Evolutionary conservation across 2,329 filamentous ascomycete genomes (phyloP).

Genomic region (Sporothrix dimorphospora): DNA sequence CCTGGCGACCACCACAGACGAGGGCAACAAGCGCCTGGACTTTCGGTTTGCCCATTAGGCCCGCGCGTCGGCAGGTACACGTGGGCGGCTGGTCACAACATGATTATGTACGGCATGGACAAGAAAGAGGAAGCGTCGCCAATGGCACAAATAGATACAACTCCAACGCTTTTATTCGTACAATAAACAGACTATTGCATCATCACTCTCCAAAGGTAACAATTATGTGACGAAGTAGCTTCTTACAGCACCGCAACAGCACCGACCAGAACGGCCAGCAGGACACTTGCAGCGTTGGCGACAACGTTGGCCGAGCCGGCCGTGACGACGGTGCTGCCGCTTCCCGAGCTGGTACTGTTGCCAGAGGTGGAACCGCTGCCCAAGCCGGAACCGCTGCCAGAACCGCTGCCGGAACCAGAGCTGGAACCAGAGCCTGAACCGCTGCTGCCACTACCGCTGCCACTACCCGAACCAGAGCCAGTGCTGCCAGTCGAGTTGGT

Average conservation of each 20-base stretch:
- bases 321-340: slow-evolving; percentile 20
- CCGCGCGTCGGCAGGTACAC: too few species aligned
- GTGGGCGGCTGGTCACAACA: too few species aligned
- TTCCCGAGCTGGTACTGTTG: background rate
- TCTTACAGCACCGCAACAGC: slow-evolving; percentile 24
- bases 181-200: background rate
- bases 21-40: slow-evolving; percentile 51
- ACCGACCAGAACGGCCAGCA: slow-evolving; percentile 19
- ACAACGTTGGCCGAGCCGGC: slow-evolving; percentile 22
- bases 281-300: background rate
- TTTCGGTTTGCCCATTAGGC: slow-evolving; percentile 42
- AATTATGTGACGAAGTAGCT: background rate
- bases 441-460: too few species aligned
- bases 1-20: slow-evolving; percentile 47
- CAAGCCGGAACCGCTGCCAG: background rate
- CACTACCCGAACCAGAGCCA: too few species aligned
- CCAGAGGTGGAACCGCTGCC: background rate
- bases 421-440: background rate
- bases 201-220: background rate
- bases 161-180: background rate
- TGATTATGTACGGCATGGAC: too few species aligned
- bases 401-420: background rate
- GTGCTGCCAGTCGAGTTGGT: slow-evolving; percentile 9
- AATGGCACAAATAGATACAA: background rate
- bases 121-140: too few species aligned